Evolutionary conservation across 495 filamentous ascomycete species (phyloP).

Genomic region (Penicillium samsonianum): DNA sequence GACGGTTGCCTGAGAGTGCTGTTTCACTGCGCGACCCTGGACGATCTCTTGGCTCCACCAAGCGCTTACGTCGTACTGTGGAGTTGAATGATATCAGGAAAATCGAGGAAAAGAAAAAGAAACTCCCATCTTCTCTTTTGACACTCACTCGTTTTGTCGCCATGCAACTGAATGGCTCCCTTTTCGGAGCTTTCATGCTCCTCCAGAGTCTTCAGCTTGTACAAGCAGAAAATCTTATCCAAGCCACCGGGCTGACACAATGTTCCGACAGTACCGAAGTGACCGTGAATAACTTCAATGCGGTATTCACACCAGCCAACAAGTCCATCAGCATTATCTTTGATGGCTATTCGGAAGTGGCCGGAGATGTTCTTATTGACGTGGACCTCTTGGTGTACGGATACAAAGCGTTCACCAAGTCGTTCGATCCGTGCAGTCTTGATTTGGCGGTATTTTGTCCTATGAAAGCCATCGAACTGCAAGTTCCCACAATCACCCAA

Average conservation of each 20-base stretch:
- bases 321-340: slow-evolving; percentile 65
- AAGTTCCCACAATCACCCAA: slow-evolving; percentile 14
- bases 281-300: slow-evolving; percentile 68
- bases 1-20: slow-evolving; percentile 3
- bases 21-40: slow-evolving; percentile 5
- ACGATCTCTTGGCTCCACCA: slow-evolving; percentile 11
- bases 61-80: slow-evolving; percentile 18
- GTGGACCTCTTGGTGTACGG: slow-evolving; percentile 75
- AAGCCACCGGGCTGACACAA: slow-evolving; percentile 65
- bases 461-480: slow-evolving; percentile 55
- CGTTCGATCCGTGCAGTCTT: slow-evolving; percentile 69
- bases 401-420: slow-evolving; percentile 58
- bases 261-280: slow-evolving; percentile 68
- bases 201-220: slow-evolving; percentile 44
- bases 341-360: slow-evolving; percentile 69
- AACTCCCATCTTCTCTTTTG: not conserved
- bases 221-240: slow-evolving; percentile 49
- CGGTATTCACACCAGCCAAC: slow-evolving; percentile 68
- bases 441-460: slow-evolving; percentile 71
- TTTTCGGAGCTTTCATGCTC: slow-evolving; percentile 6
- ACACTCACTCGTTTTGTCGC: slow-evolving; percentile 11
- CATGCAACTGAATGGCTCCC: slow-evolving; percentile 11
- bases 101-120: not conserved
- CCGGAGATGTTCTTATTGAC: slow-evolving; percentile 71
- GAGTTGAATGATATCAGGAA: slow-evolving; percentile 17